Conservation (phyloP, 176 grass and related monocot species). For the Canna indica region DNA sequence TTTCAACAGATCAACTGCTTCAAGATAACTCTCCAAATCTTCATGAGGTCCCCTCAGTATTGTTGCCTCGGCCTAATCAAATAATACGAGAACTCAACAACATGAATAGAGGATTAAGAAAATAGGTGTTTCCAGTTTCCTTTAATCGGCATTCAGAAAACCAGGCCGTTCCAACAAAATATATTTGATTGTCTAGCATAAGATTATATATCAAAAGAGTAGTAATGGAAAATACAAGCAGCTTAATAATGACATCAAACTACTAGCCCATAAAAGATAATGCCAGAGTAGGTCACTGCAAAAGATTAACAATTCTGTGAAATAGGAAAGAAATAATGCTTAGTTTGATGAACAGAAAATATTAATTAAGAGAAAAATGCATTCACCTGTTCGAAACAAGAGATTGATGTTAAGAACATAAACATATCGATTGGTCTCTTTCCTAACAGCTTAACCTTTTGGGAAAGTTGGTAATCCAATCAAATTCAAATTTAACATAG, state of each 20-base stretch:
- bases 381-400: too few species aligned
- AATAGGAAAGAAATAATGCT: background rate
- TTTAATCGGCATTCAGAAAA: background rate
- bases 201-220: background rate
- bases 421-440: too few species aligned
- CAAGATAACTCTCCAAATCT: slow-evolving; percentile 82
- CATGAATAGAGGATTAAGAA: background rate
- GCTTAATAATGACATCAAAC: background rate
- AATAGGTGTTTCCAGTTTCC: background rate
- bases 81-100: background rate
- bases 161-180: background rate
- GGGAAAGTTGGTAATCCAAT: too few species aligned
- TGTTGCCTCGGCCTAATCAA: slow-evolving; percentile 58
- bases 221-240: background rate
- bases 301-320: background rate
- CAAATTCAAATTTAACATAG: too few species aligned
- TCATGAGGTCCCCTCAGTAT: slow-evolving; percentile 85
- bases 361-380: background rate
- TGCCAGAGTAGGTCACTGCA: too few species aligned
- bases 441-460: too few species aligned
- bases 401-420: too few species aligned
- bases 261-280: background rate
- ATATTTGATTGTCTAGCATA: background rate
- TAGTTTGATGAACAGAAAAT: background rate
- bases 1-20: slow-evolving; percentile 77